These are phyloP conservation scores for Pestalotiopsis sp. DNA, from an alignment of 2,329 filamentous ascomycete genomes.

Conservation along the genomic window DNA sequence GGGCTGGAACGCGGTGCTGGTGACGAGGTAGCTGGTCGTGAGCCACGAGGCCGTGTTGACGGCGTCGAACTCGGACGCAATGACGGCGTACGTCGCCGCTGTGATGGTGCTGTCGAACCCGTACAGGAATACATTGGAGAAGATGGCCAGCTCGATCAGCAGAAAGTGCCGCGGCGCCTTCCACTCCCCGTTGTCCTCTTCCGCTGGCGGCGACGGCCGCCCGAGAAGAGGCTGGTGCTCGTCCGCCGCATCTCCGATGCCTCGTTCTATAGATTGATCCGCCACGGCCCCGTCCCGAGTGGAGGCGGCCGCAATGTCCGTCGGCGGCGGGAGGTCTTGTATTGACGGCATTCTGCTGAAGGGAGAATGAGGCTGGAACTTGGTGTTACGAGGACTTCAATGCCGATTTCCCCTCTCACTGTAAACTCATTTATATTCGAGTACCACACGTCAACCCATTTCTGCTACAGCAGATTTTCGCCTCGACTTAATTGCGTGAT, in stretches of 20 bases:
- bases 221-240: slow-evolving; percentile 18
- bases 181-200: slow-evolving; percentile 37
- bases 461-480: background rate
- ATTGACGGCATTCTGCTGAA: background rate
- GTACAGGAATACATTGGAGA: slow-evolving; percentile 65
- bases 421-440: background rate
- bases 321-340: background rate
- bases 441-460: background rate
- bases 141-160: slow-evolving; percentile 63
- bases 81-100: slow-evolving; percentile 72
- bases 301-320: background rate
- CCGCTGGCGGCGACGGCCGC: slow-evolving; percentile 11
- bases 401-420: background rate
- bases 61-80: slow-evolving; percentile 73
- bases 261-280: background rate
- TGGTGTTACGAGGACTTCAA: background rate
- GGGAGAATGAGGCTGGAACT: background rate
- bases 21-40: slow-evolving; percentile 72
- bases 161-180: slow-evolving; percentile 52
- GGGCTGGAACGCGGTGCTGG: slow-evolving; percentile 36
- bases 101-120: slow-evolving; percentile 75
- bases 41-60: slow-evolving; percentile 76
- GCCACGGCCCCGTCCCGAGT: background rate
- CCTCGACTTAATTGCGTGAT: slow-evolving; percentile 3
- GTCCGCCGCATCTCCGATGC: background rate